Evolutionary conservation across 2,329 filamentous ascomycete species (phyloP).

Genomic region (Calonectria pauciramosa): DNA sequence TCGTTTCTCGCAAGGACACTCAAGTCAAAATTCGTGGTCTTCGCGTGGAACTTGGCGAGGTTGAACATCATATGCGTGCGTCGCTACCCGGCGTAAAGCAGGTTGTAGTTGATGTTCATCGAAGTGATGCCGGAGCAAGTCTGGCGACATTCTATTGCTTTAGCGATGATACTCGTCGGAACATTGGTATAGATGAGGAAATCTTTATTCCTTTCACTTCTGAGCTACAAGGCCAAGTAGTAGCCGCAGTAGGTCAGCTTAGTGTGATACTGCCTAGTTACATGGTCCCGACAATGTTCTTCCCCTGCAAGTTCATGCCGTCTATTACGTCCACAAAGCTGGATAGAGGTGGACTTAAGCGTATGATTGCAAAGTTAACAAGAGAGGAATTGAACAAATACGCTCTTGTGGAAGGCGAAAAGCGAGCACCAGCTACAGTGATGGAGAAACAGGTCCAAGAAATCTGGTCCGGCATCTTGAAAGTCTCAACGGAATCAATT

Average conservation of each 20-base stretch:
- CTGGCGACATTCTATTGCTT: background rate
- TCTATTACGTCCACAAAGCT: background rate
- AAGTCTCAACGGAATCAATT: background rate
- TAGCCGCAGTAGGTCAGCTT: background rate
- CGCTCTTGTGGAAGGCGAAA: background rate
- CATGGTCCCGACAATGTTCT: background rate
- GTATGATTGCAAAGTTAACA: background rate
- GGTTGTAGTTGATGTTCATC: background rate
- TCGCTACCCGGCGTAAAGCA: background rate
- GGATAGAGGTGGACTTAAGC: background rate
- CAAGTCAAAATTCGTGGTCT: background rate
- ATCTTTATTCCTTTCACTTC: background rate
- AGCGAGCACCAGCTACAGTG: background rate
- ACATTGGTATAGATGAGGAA: background rate
- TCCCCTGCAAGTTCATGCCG: background rate
- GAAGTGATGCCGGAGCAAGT: background rate
- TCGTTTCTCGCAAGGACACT: background rate
- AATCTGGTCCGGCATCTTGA: background rate
- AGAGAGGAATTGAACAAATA: background rate
- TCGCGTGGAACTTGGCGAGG: background rate
- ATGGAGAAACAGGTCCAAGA: background rate
- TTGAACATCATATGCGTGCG: background rate
- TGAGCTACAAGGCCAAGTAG: background rate
- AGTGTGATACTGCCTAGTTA: background rate
- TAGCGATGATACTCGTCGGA: background rate